Conservation (phyloP, 345 rosid genomes). For the Eucalyptus grandis region DNA sequence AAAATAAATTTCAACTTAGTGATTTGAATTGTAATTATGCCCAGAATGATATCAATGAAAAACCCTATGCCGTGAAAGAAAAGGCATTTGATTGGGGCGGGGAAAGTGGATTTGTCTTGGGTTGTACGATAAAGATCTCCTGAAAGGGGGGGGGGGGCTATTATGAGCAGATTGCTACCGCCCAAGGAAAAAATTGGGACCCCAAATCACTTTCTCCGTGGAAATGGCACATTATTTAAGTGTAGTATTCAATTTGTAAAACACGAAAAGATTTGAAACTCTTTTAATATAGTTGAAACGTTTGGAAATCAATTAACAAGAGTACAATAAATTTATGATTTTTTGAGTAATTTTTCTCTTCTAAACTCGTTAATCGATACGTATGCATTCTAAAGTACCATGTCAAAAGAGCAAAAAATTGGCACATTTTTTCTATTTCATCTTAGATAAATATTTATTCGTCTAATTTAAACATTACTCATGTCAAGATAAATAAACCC, state of each 20-base stretch:
- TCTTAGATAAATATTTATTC: too few species aligned
- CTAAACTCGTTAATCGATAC: too few species aligned
- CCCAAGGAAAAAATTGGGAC: not conserved
- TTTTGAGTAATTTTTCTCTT: too few species aligned
- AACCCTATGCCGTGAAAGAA: not conserved
- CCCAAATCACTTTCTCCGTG: not conserved
- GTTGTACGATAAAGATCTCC: not conserved
- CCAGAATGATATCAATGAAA: not conserved
- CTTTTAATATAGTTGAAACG: too few species aligned
- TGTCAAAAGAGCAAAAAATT: too few species aligned
- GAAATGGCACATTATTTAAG: not conserved
- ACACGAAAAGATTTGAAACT: too few species aligned
- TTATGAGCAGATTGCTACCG: not conserved
- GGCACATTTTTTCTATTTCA: too few species aligned
- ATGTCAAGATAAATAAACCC: not conserved
- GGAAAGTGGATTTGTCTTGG: not conserved
- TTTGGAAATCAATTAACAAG: too few species aligned
- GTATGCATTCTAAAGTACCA: accelerated
- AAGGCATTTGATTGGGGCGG: not conserved
- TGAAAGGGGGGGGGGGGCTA: too few species aligned
- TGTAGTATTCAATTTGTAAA: not conserved
- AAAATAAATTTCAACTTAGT: too few species aligned
- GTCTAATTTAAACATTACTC: accelerated
- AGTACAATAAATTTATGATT: too few species aligned
- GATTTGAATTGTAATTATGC: not conserved